Evolutionary conservation across 768 basidiomycete genomes (phyloP), one percentile per base, ranked within the genome.

Genomic region (Pleurotus salmoneostramineus): DNA sequence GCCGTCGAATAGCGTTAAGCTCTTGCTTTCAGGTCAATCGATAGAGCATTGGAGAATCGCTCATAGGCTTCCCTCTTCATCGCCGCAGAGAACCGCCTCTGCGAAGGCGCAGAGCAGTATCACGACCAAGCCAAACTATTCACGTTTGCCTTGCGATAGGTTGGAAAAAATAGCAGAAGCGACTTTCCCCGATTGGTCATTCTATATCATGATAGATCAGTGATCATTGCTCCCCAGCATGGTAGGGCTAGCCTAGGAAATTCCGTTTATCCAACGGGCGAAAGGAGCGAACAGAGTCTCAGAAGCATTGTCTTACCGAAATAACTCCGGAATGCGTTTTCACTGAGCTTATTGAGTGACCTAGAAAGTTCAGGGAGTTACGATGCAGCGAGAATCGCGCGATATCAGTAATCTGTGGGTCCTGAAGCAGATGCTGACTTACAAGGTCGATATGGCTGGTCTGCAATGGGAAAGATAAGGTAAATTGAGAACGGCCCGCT

Each of bases 1-100:
- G n/a, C 36, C 17, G 27, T 2, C 27, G 36, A 55, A 55, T 55
- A 55, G 52, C 52, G 52, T 55, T 55, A 55, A 55, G 40, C 52
- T 55, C 27, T 33, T 27, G 31, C 52, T 32, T 55, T n/a, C 11
- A 17, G 15, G 10, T 40, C 15, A 14, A 55, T 55, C 52, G 52
- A 55, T 55, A n/a, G 35, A 43, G 37, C 14, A 27, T 27, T 27
- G 21, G 21, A 27, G 21, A 27, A 52, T 15, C 40, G 40, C 4
- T 40, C 35, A 10, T n/a, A 55, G 40, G 40, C 52, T 52, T 1
- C 7, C 52, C 48, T n/a, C 44, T 32, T 49, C 48, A 31, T 31
- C 8, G 48, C 21, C 48, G 33, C 33, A 34, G 48, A 49, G 5
- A 34, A 5, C 7, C 33, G 21, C 21, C n/a, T 42, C 21, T 42